Conservation (phyloP, 331 rosid genomes). For the Quercus lobata region DNA sequence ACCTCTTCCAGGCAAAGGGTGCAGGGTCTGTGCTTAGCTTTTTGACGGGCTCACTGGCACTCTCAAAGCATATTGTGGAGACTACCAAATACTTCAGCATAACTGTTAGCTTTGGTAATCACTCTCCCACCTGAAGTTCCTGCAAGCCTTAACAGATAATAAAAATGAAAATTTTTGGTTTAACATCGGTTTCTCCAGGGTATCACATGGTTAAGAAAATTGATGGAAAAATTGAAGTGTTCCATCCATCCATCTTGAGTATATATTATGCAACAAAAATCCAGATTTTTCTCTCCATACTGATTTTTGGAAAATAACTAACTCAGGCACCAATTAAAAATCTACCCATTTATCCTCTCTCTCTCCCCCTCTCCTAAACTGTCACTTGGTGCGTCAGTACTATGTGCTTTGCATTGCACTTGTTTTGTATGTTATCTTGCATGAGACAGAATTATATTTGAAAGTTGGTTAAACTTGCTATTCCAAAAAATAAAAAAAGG, state of each 20-base stretch:
- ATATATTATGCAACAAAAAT: not conserved
- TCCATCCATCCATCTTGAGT: not conserved
- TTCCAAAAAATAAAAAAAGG: too few relatives aligned
- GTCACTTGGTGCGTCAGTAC: not conserved
- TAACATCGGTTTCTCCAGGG: not conserved
- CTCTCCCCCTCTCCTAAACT: not conserved
- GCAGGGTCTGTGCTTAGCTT: constrained; percentile 95
- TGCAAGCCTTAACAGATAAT: not conserved
- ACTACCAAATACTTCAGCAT: constrained; percentile 83
- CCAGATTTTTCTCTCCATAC: not conserved
- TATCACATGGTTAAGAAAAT: not conserved
- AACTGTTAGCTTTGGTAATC: constrained; percentile 90
- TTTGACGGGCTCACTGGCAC: constrained; percentile 73
- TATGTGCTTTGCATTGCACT: not conserved
- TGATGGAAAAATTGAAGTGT: not conserved
- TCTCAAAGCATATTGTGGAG: constrained; percentile 90
- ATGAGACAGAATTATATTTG: not conserved
- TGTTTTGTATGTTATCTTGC: not conserved
- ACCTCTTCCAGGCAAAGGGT: constrained; percentile 74
- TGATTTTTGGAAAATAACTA: too few relatives aligned
- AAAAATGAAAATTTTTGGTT: not conserved
- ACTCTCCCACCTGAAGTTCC: not conserved
- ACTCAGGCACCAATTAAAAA: not conserved
- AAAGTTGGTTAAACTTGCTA: not conserved
- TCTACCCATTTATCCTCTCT: not conserved